A percentile compares a stretch with the other conserved stretches of the same genome.
Conservation (phyloP, 306 rosid species). For the Mucuna pruriens region DNA sequence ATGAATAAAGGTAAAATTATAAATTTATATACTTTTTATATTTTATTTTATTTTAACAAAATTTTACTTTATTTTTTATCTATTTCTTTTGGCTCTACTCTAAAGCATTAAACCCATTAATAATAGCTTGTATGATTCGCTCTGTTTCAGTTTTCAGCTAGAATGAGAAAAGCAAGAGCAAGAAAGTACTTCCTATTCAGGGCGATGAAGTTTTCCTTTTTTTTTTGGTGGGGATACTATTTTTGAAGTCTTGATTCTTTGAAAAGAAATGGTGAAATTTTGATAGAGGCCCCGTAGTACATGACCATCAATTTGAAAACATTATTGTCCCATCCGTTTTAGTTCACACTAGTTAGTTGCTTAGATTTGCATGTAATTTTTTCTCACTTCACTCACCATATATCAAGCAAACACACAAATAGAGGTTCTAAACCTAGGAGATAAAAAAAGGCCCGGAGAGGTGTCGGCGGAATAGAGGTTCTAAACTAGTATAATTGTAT, state of each 20-base stretch:
- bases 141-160: background rate
- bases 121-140: background rate
- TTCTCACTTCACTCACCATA: too few species aligned
- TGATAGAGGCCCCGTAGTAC: background rate
- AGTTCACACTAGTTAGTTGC: background rate
- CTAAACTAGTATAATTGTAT: too few species aligned
- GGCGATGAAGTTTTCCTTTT: background rate
- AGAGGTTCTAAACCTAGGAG: too few species aligned
- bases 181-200: background rate
- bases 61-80: too few species aligned
- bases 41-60: too few species aligned
- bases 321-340: background rate
- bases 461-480: too few species aligned
- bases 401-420: too few species aligned
- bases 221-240: background rate
- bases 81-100: too few species aligned
- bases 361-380: too few species aligned
- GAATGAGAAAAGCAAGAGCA: background rate
- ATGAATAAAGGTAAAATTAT: too few species aligned
- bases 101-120: background rate
- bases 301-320: background rate
- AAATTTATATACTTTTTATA: too few species aligned
- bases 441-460: too few species aligned
- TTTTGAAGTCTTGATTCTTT: background rate
- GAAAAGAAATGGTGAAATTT: background rate